phyloP scores from a whole-genome alignment of 164 flowering plant species.

The Macadamia integrifolia region DNA sequence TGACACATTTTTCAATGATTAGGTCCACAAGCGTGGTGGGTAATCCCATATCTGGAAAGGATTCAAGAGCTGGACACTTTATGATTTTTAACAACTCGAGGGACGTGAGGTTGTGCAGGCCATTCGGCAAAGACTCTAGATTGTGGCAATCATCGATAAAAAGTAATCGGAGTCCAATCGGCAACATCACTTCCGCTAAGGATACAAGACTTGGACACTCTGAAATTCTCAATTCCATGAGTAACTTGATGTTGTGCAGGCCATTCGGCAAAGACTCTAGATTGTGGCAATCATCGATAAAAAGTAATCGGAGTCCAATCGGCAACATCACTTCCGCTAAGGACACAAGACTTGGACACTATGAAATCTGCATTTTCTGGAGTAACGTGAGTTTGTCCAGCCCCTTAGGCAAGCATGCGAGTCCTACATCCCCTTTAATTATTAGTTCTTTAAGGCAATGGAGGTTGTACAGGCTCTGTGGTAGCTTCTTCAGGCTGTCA shows the following conservation, averaged over 20 bases:
- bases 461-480: not conserved
- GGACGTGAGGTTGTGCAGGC: not conserved
- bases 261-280: constrained; percentile 3
- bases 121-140: not conserved
- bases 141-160: no score
- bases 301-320: not conserved
- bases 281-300: not conserved
- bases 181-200: constrained; percentile 6
- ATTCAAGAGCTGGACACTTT: not conserved
- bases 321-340: not conserved
- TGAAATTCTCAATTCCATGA: constrained; percentile 10
- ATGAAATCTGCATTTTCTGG: not conserved
- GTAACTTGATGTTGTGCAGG: not conserved
- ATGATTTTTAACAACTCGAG: not conserved
- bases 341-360: not conserved
- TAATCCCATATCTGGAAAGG: not conserved
- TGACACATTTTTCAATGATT: no score
- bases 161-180: not conserved
- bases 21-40: not conserved
- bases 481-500: not conserved
- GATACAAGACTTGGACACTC: constrained; percentile 9
- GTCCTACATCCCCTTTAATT: not conserved
- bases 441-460: not conserved
- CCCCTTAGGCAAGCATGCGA: not conserved
- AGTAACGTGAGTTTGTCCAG: not conserved